Base-by-base conservation (phyloP, 2,329 filamentous ascomycete genomes). In the Stagonosporopsis vannaccii region DNA sequence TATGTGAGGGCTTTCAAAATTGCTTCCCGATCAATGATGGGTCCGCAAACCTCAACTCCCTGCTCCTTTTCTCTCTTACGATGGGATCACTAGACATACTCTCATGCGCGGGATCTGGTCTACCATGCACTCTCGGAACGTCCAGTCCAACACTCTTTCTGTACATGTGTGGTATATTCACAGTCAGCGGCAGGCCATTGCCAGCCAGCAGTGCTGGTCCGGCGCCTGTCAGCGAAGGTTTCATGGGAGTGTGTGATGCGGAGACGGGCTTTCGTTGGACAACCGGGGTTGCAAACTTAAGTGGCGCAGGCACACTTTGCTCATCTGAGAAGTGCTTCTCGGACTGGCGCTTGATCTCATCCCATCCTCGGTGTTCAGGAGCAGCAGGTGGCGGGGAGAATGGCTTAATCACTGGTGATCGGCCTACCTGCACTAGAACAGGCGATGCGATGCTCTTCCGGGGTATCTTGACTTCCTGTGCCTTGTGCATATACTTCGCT, bases 331-430 rank as follows among this genome's bases (percentile, higher is more conserved):
- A 49, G 22, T 22, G 49, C 28, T 58, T 53, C 22, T 49, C 44
- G 3, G 60, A 63, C 19, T 46, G 49, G 35, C 61, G 60, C 22
- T 67, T 72, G 49, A 73, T 71, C 1, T 70, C 68, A 9, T 71
- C 71, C 70, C 71, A 73, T 19, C 70, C 68, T 42, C 63, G 62
- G 42, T 67, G 54, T 9, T 62, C 51, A 7, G 50, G 63, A 22
- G 54, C 51, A 43, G 48, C 30, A 20, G 51, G 49, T 12, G 49
- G 52, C 5, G 55, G 30, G 58, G 59, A 41, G 57, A 56, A 44
- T 3, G 53, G 53, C 25, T 39, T 43, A 42, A 56, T 56, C 19
- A 51, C 42, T 6, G 53, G 42, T 39, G 47, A 56, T 12, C 42
- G 47, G 3, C 53, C 53, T 1, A 56, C 53, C 35, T 56, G 53